Evolutionary conservation across 331 rosid genomes (phyloP), one percentile per base, ranked within the genome.

Genomic region (Acacia pycnantha): DNA sequence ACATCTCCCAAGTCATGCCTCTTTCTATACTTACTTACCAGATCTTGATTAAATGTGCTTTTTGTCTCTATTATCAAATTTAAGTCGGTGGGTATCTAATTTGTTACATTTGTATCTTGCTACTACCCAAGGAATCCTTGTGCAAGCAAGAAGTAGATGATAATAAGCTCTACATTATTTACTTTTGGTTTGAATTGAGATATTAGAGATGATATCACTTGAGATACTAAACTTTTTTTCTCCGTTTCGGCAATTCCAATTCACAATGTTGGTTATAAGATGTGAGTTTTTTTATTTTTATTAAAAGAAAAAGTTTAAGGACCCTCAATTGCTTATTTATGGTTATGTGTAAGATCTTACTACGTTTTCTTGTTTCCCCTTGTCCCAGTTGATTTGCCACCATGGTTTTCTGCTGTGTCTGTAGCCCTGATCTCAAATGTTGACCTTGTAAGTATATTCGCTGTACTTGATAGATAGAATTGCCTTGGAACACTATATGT

Each of bases 311-410:
- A 31, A 43, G 31, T 54, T 26, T 27, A 27, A 29, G 53, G 40
- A 74, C 31, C 37, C 6, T 56, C 6, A 11, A 76, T 76, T 48
- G 73, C 46, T 51, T 47, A 75, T 35, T 22, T 33, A 12, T 76
- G 54, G 26, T 21, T 19, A 47, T 77, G 46, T 77, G 81, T 37
- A 65, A 67, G 81, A 44, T 81, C 89, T 88, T 68, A 86, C 86
- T 77, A 79, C 67, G 66, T 58, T 71, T 83, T 83, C 67, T 76
- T 84, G 85, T 77, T 85, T 88, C 84, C 16, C 81, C 50, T 47
- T 85, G 79, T 82, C 81, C 79, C 89, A 96, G 99, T 96, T 89
- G 98, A 96, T 82, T 81, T 94, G 88, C 99, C 97, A 4, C 88
- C 90, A 29, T 92, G 94, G 94, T 96, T 96, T 88, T 93, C 98